These are phyloP conservation scores for Cymodocea nodosa DNA, from an alignment of 116 monocot genomes.

Conservation along the genomic window DNA sequence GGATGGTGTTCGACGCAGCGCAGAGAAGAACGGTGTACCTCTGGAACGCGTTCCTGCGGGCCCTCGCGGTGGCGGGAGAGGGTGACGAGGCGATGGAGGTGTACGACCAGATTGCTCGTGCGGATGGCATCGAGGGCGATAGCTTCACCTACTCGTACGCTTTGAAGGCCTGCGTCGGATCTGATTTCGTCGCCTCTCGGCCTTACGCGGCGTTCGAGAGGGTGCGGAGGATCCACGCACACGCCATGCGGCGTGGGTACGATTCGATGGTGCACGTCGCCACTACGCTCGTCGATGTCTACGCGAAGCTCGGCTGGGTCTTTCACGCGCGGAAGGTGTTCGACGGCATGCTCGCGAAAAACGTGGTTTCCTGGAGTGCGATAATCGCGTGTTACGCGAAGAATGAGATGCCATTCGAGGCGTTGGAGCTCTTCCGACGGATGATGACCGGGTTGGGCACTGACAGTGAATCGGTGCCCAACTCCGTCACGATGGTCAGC, in stretches of 20 bases:
- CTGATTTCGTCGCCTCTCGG: slow-evolving; percentile 13
- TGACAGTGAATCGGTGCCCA: slow-evolving; percentile 21
- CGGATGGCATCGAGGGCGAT: slow-evolving; percentile 20
- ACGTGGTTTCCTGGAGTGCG: slow-evolving; percentile 83
- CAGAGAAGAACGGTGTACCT: slow-evolving; percentile 49
- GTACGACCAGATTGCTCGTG: slow-evolving; percentile 31
- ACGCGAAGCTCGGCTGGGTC: slow-evolving; percentile 51
- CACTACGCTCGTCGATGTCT: slow-evolving; percentile 70
- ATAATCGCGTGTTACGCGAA: slow-evolving; percentile 76
- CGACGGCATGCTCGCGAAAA: slow-evolving; percentile 38
- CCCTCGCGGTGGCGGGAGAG: slow-evolving; percentile 34
- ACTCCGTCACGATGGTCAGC: slow-evolving; percentile 72
- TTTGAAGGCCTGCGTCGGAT: slow-evolving; percentile 70
- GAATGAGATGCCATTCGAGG: slow-evolving; percentile 44
- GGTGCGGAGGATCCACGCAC: slow-evolving; percentile 46
- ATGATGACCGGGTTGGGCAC: slow-evolving; percentile 31
- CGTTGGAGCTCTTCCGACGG: slow-evolving; percentile 40
- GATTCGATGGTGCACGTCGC: slow-evolving; percentile 38
- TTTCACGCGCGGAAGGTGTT: slow-evolving; percentile 36
- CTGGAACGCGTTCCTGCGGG: slow-evolving; percentile 63
- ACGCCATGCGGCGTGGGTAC: slow-evolving; percentile 28
- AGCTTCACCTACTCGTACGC: slow-evolving; percentile 61
- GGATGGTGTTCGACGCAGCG: slow-evolving; percentile 58
- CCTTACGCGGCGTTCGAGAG: slow-evolving; percentile 10
- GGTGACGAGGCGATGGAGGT: slow-evolving; percentile 43